A percentile compares a stretch with the other conserved stretches of the same genome.
Evolutionary conservation across 2,329 filamentous ascomycete genomes (phyloP).

Genomic region (Trichoderma lentiforme): DNA sequence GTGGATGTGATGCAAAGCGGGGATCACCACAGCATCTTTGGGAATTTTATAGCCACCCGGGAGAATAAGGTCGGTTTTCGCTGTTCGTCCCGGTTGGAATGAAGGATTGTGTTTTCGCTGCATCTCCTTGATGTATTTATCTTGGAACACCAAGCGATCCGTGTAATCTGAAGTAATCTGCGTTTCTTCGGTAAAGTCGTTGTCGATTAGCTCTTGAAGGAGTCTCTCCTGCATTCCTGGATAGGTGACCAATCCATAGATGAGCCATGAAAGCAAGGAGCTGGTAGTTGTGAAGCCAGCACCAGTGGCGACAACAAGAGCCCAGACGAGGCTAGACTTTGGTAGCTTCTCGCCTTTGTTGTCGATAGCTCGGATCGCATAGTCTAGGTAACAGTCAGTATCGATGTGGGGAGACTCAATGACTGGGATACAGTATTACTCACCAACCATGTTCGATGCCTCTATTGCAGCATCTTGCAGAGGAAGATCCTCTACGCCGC

Average conservation of each 20-base stretch:
- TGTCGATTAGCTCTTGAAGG: slow-evolving; percentile 55
- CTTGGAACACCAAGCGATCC: slow-evolving; percentile 48
- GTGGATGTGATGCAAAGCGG: slow-evolving; percentile 49
- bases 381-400: slow-evolving; percentile 37
- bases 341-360: slow-evolving; percentile 52
- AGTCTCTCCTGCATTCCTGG: slow-evolving; percentile 54
- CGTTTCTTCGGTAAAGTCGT: slow-evolving; percentile 42
- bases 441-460: slow-evolving; percentile 39
- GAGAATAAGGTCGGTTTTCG: slow-evolving; percentile 53
- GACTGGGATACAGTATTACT: background rate
- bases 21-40: slow-evolving; percentile 50
- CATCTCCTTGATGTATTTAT: slow-evolving; percentile 59
- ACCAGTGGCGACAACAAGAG: slow-evolving; percentile 50
- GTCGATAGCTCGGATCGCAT: slow-evolving; percentile 51
- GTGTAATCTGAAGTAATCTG: slow-evolving; percentile 47
- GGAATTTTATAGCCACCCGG: slow-evolving; percentile 58
- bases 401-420: background rate
- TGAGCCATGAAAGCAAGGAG: slow-evolving; percentile 55
- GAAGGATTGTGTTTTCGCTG: slow-evolving; percentile 59
- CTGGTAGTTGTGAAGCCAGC: slow-evolving; percentile 61
- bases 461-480: slow-evolving; percentile 49
- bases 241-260: slow-evolving; percentile 53
- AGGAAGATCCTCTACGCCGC: slow-evolving; percentile 36
- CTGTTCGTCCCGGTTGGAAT: slow-evolving; percentile 58
- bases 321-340: slow-evolving; percentile 27